phyloP scores from a whole-genome alignment of 1,284 basidiomycete genomes.

The Chiua sp. region DNA sequence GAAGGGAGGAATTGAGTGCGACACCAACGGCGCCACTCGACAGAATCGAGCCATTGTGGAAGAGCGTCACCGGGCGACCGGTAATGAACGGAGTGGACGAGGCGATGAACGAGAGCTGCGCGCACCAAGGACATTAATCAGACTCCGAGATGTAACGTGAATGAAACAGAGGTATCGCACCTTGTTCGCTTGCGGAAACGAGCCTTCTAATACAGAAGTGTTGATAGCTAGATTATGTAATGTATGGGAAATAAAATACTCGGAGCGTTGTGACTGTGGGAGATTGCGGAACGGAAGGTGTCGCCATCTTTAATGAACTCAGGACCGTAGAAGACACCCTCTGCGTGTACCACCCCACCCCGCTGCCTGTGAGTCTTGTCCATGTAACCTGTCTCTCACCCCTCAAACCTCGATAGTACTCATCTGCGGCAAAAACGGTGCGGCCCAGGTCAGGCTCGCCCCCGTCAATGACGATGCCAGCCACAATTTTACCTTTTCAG shows the following conservation, averaged over 20 bases:
- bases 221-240: too few relatives aligned
- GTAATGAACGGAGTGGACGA: conserved; percentile 89
- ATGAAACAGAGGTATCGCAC: conserved; percentile 39
- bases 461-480: conserved; percentile 68
- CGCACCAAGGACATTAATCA: background rate
- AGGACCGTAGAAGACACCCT: conserved; percentile 65
- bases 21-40: conserved; percentile 79
- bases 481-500: conserved; percentile 82
- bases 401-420: conserved; percentile 53
- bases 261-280: too few relatives aligned
- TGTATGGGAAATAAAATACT: too few relatives aligned
- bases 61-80: conserved; percentile 79
- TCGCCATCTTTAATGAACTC: conserved; percentile 76
- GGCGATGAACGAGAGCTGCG: conserved; percentile 74
- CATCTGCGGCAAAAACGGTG: conserved; percentile 83
- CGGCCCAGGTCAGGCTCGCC: conserved; percentile 72
- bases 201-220: conserved; percentile 49
- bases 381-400: background rate
- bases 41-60: conserved; percentile 61
- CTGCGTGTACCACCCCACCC: conserved; percentile 64
- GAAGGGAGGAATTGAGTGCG: conserved; percentile 47
- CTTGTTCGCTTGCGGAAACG: conserved; percentile 57
- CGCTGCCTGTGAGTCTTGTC: conserved; percentile 59
- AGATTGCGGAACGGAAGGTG: too few relatives aligned
- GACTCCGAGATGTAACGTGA: background rate